These are phyloP conservation scores for Plasmopara muralis DNA, from an alignment of 352 stramenopile species.

Conservation along the genomic window DNA sequence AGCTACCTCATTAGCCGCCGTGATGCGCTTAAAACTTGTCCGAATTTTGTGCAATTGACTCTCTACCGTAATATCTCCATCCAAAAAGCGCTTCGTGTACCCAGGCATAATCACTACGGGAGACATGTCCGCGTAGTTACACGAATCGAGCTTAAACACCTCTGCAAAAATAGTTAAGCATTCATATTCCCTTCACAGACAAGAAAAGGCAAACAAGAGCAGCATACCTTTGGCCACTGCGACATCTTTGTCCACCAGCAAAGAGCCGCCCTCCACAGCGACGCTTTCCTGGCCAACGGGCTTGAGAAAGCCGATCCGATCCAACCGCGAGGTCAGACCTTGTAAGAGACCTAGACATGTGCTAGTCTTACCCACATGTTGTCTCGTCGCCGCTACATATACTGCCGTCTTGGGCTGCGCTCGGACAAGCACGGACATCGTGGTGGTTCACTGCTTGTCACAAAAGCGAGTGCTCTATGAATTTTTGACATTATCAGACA, in stretches of 20 bases:
- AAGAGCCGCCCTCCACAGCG: constrained; percentile 46
- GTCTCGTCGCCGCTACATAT: constrained; percentile 82
- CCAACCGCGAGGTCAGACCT: constrained; percentile 89
- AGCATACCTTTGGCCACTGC: constrained; percentile 82
- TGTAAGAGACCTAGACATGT: constrained; percentile 91
- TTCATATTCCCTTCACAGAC: background rate
- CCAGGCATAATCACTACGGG: constrained; percentile 93
- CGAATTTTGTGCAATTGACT: constrained; percentile 62
- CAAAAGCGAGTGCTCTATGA: background rate
- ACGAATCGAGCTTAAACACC: constrained; percentile 90
- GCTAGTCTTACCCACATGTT: constrained; percentile 90
- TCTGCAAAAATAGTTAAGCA: constrained; percentile 35
- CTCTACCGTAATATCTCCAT: constrained; percentile 86
- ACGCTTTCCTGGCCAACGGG: constrained; percentile 92
- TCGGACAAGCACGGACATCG: constrained; percentile 1
- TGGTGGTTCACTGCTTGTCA: constrained; percentile 3
- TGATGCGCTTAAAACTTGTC: constrained; percentile 63
- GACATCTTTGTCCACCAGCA: constrained; percentile 89
- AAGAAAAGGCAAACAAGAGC: background rate
- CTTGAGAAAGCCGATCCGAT: constrained; percentile 90
- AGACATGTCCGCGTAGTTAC: constrained; percentile 93
- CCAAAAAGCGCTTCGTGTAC: constrained; percentile 95
- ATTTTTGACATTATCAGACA: background rate
- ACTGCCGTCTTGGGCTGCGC: constrained; percentile 34
- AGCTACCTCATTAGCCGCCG: constrained; percentile 46